Conservation (phyloP, 768 basidiomycete species). For the Hygrophoropsis aurantiaca region DNA sequence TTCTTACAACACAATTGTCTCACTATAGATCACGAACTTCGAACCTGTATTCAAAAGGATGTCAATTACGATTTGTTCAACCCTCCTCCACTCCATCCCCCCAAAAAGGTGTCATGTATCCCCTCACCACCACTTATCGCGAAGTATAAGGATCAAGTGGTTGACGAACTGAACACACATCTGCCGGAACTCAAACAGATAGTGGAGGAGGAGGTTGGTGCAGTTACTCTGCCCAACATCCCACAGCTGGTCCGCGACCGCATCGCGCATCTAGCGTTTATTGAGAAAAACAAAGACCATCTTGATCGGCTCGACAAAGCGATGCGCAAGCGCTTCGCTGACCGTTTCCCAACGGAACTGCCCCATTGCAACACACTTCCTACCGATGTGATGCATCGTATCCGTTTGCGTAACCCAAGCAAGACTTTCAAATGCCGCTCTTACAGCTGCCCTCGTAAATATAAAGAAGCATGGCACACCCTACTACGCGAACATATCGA, state of each 20-base stretch:
- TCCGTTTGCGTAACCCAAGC: slow-evolving; percentile 13
- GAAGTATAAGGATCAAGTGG: background rate
- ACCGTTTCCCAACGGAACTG: slow-evolving; percentile 18
- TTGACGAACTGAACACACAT: background rate
- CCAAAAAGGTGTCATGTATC: background rate
- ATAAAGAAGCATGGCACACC: slow-evolving; percentile 24
- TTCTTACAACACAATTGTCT: slow-evolving; percentile 31
- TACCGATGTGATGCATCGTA: slow-evolving; percentile 9
- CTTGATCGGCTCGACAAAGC: background rate
- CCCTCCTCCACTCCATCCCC: background rate
- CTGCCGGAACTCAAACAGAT: background rate
- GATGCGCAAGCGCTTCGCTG: background rate
- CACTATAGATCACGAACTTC: slow-evolving; percentile 21
- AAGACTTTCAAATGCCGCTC: slow-evolving; percentile 9
- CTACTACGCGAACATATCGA: slow-evolving; percentile 31
- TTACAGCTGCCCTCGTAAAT: slow-evolving; percentile 23
- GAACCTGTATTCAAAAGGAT: slow-evolving; percentile 1
- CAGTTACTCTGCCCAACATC: background rate
- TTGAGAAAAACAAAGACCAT: background rate
- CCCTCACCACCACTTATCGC: background rate
- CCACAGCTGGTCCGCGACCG: background rate
- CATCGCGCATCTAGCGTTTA: background rate
- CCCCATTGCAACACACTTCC: slow-evolving; percentile 18
- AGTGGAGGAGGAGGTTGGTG: background rate
- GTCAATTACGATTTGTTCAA: slow-evolving; percentile 4